These are phyloP conservation scores for Boletus speciosus DNA, from an alignment of 768 basidiomycete genomes.

Conservation along the genomic window DNA sequence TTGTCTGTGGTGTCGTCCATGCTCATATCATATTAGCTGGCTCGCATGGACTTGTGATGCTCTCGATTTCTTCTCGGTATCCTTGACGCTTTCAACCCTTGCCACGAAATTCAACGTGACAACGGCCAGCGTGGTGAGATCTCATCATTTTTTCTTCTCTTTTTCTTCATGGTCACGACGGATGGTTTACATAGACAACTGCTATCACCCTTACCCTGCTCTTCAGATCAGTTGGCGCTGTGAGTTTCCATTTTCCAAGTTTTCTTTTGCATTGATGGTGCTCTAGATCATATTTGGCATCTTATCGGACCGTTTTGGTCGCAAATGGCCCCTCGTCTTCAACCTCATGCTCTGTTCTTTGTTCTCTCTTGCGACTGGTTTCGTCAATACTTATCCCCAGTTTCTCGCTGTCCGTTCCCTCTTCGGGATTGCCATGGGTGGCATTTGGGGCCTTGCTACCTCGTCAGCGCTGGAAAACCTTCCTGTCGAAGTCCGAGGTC, in stretches of 20 bases:
- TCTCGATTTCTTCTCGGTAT: slow-evolving; percentile 82
- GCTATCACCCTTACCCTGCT: slow-evolving; percentile 90
- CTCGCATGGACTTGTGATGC: slow-evolving; percentile 87
- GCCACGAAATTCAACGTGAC: slow-evolving; percentile 44
- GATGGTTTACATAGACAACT: slow-evolving; percentile 46
- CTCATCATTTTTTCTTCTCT: not conserved
- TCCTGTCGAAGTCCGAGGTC: slow-evolving; percentile 80
- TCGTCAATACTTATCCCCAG: slow-evolving; percentile 67
- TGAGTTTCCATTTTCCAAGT: slow-evolving; percentile 19
- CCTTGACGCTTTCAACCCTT: slow-evolving; percentile 51
- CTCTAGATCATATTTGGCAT: slow-evolving; percentile 68
- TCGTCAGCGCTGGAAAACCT: slow-evolving; percentile 86
- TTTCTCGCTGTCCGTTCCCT: slow-evolving; percentile 83
- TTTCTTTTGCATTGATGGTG: not conserved
- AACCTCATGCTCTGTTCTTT: slow-evolving; percentile 70
- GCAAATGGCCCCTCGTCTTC: slow-evolving; percentile 87
- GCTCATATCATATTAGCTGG: slow-evolving; percentile 45
- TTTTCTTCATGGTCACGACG: not conserved
- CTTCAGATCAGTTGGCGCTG: slow-evolving; percentile 80
- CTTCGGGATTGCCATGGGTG: slow-evolving; percentile 88
- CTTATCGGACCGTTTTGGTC: slow-evolving; percentile 83
- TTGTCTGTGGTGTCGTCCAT: not conserved
- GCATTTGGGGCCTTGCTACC: slow-evolving; percentile 82
- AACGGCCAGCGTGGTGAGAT: slow-evolving; percentile 42
- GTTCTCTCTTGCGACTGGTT: slow-evolving; percentile 78